Conservation (phyloP, 331 rosid genomes). For the Malus hybrid region DNA sequence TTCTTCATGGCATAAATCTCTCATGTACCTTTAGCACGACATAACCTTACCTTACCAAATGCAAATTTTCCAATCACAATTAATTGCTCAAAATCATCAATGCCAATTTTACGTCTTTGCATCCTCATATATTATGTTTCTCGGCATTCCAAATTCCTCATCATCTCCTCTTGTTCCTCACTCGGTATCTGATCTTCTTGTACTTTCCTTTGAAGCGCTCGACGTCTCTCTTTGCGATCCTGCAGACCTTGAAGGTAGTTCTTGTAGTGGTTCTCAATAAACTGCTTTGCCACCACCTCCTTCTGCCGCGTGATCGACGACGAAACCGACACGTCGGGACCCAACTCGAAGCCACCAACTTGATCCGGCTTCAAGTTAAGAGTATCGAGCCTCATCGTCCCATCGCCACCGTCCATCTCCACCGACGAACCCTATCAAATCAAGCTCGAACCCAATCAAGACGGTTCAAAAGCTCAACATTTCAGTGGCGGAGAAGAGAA, state of each 20-base stretch:
- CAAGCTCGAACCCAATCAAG: too few relatives aligned
- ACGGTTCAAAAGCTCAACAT: too few relatives aligned
- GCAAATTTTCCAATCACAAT: slow-evolving; percentile 93
- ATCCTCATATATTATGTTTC: slow-evolving; percentile 91
- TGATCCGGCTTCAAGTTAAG: slow-evolving; percentile 65
- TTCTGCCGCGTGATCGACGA: slow-evolving; percentile 93
- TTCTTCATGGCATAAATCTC: slow-evolving; percentile 96
- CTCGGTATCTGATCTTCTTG: slow-evolving; percentile 72
- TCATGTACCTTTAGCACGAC: slow-evolving; percentile 73
- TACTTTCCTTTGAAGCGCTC: slow-evolving; percentile 67
- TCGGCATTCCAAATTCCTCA: slow-evolving; percentile 82
- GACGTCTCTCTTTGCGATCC: slow-evolving; percentile 92
- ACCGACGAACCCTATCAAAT: too few relatives aligned
- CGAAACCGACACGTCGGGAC: slow-evolving; percentile 72
- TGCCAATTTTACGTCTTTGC: slow-evolving; percentile 92
- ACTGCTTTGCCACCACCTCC: slow-evolving; percentile 87
- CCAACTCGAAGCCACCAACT: slow-evolving; percentile 51
- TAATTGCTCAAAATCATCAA: slow-evolving; percentile 92
- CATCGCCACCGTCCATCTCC: background rate
- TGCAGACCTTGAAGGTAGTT: slow-evolving; percentile 87
- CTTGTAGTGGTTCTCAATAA: slow-evolving; percentile 96
- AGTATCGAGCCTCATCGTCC: slow-evolving; percentile 74
- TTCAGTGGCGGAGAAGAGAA: too few relatives aligned
- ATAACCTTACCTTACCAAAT: slow-evolving; percentile 90
- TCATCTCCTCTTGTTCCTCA: slow-evolving; percentile 89